Base-by-base conservation (phyloP, 1,139 yeast genomes). In the Taiozyma sp. region DNA sequence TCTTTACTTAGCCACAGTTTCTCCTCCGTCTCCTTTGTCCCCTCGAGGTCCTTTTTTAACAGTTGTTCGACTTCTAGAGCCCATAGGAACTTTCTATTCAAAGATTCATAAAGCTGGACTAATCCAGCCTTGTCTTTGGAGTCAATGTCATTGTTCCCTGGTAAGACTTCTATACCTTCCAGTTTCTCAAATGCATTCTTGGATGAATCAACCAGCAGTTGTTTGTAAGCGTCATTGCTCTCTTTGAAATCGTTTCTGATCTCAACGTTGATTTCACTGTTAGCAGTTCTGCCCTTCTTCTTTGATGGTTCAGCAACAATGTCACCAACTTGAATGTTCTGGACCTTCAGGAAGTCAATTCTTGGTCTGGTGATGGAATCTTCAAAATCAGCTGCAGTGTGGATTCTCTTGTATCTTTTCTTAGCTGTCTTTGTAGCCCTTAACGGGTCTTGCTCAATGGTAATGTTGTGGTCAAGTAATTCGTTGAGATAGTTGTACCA, bases 1-100 rank as follows among this genome's bases (percentile, higher is more conserved):
- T 87, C 91, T 57, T 81, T 85, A 28, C 74, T 73, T 6, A 74
- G 57, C 85, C 88, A 81, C 43, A 75, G 66, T 46, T 68, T 67
- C 47, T 80, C 64, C 53, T 75, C 75, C 45, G 72, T 69, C 30
- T 64, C 58, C 13, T 72, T 67, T 8, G 74, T 62, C 5, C 60
- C 57, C 2, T 68, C 63, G 39, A 83, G 69, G 52, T 79, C 75
- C 5, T 59, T 59, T 14, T 72, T 71, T 40, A 85, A 72, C 16
- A 77, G 58, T 46, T 70, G 65, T 50, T 79, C 74, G 24, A 83
- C 71, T 50, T 74, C 76, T n/a, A 68, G 55, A 3, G 82, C 74
- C 65, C 88, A 82, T 2, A 62, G 52, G 42, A 69, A 64, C 50
- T 72, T 70, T 34, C 73, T 61, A 46, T 71, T 68, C 44, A 77